phyloP scores from a whole-genome alignment of 2,329 filamentous ascomycete genomes.

The Exophiala bonariae region DNA sequence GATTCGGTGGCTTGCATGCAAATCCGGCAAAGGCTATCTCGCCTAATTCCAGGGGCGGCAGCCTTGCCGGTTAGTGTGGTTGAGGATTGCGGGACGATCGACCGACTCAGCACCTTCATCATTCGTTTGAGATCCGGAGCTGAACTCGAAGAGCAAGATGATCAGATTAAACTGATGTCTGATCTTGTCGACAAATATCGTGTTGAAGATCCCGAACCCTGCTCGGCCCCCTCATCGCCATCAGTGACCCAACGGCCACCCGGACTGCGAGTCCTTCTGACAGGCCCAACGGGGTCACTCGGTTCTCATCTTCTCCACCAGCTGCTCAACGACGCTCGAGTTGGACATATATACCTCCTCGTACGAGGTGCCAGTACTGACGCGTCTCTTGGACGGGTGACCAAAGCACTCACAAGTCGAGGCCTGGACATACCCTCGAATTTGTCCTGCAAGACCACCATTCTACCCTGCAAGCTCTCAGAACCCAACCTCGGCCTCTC shows the following conservation, averaged over 20 bases:
- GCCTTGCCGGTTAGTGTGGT: conserved; percentile 58
- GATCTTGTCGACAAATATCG: conserved; percentile 43
- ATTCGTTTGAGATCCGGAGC: conserved; percentile 25
- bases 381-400: conserved; percentile 46
- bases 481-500: conserved; percentile 51
- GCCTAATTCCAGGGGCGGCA: conserved; percentile 11
- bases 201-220: too few species aligned
- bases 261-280: conserved; percentile 40
- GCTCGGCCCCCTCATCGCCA: too few species aligned
- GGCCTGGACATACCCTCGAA: conserved; percentile 29
- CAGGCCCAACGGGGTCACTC: conserved; percentile 66
- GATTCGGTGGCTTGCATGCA: conserved; percentile 61
- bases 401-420: conserved; percentile 43
- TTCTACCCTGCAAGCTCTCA: conserved; percentile 51
- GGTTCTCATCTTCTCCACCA: conserved; percentile 59
- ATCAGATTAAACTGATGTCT: conserved; percentile 46
- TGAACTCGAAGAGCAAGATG: conserved; percentile 28
- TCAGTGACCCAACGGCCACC: too few species aligned
- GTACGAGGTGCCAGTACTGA: conserved; percentile 49
- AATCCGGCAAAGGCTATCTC: conserved; percentile 34
- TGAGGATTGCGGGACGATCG: conserved; percentile 60
- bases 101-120: conserved; percentile 40
- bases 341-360: conserved; percentile 57
- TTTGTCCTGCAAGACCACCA: conserved; percentile 41
- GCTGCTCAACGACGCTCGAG: conserved; percentile 36